Evolutionary conservation across 768 basidiomycete species (phyloP), one percentile per base, ranked within the genome.

Genomic region (Clavaria fumosa): DNA sequence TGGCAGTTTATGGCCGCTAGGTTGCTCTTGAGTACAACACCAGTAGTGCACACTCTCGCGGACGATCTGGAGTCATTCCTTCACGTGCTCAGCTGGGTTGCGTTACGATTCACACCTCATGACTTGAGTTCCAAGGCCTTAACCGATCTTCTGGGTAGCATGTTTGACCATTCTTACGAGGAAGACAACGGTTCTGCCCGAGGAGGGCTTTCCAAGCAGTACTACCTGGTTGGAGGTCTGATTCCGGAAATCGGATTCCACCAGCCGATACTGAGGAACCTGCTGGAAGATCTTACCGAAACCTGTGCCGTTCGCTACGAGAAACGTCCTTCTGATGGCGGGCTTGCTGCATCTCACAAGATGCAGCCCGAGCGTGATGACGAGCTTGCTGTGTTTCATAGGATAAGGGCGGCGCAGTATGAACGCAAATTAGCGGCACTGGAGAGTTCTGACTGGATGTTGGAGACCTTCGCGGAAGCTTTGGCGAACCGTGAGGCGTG

Each of bases 1-100:
- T 40, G 39, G 39, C 19, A 34, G 26, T 40, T 38, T 30, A 24
- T 24, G 34, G 21, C 39, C 12, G 39, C 39, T 9, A 7, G 33
- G 17, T 30, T 42, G 38, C 38, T 35, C 9, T 28, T 28, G 14
- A 9, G 9, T 14, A 28, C 14, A 9, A 28, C 26, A 14, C 26
- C 26, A 14, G n/a, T n/a, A n/a, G n/a, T n/a, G n/a, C n/a, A n/a
- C n/a, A 9, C 26, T 14, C 14, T 28, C 9, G 9, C 9, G 26
- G 26, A 28, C 14, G 26, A 28, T 14, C 26, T 28, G 9, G 26
- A 28, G 26, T 28, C 26, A 9, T 28, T 28, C 26, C 9, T 28
- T 28, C 26, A 28, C 26, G 9, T 28, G 26, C 14, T 28, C 9
- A 28, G 9, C 9, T 28, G 26, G 26, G 9, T 28, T 28, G 9